Conservation (phyloP, 192 early-diverging fungal genomes). For the Mortierella claussenii region DNA sequence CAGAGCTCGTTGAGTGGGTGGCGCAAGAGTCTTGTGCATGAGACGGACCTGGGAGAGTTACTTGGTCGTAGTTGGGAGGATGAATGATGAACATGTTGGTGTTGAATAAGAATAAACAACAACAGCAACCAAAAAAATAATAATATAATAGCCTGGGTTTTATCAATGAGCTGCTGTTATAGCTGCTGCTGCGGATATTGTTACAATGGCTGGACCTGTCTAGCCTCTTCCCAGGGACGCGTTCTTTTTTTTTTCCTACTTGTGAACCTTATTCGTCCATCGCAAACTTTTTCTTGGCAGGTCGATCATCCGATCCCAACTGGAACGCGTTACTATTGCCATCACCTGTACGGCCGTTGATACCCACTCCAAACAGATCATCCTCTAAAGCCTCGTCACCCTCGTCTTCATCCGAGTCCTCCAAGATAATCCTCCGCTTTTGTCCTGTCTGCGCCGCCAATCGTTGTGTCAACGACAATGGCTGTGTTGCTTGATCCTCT, state of each 20-base stretch:
- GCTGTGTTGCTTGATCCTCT: conserved; percentile 14
- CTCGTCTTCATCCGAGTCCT: conserved; percentile 41
- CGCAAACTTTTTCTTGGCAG: conserved; percentile 19
- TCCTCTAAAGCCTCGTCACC: not conserved
- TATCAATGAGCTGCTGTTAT: not conserved
- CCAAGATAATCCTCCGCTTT: conserved; percentile 30
- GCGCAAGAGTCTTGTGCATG: conserved; percentile 54
- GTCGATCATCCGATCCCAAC: conserved; percentile 3
- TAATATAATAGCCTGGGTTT: not conserved
- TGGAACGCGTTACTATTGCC: no score
- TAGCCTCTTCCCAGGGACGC: no score
- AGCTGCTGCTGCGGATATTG: not conserved
- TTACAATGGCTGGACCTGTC: no score
- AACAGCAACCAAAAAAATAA: not conserved
- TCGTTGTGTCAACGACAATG: conserved; percentile 11
- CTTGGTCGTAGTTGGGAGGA: conserved; percentile 52
- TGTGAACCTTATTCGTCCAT: conserved; percentile 22
- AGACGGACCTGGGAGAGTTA: conserved; percentile 48
- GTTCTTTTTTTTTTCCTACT: no score
- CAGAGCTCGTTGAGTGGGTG: conserved; percentile 53
- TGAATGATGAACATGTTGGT: not conserved
- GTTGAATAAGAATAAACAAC: not conserved
- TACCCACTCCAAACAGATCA: no score
- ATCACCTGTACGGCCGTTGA: no score
- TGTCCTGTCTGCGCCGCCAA: conserved; percentile 1